Percentiles rank a stretch among this genome's conserved stretches.
Conservation (phyloP, 1,139 yeast species). For the Yamadazyma dushanensis region DNA sequence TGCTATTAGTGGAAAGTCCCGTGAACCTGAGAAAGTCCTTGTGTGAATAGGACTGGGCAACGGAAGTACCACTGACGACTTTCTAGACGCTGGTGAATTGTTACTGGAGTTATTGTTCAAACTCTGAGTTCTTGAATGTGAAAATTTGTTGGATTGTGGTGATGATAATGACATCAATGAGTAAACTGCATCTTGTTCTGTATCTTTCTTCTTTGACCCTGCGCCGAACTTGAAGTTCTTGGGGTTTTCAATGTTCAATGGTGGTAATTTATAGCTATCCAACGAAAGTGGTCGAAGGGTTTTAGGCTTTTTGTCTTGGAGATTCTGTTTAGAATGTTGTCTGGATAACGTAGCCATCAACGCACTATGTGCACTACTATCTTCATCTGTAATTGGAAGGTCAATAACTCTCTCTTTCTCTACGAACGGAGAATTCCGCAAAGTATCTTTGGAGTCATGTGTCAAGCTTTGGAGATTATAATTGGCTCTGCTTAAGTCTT, state of each 20-base stretch:
- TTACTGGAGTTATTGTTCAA: slow-evolving; percentile 17
- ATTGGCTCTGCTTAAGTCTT: slow-evolving; percentile 26
- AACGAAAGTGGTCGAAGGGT: slow-evolving; percentile 8
- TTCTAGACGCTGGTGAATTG: slow-evolving; percentile 11
- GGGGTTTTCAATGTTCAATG: slow-evolving; percentile 24
- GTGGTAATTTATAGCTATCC: slow-evolving; percentile 26
- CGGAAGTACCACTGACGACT: slow-evolving; percentile 23
- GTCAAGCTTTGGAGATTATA: slow-evolving; percentile 38
- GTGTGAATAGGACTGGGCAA: slow-evolving; percentile 18
- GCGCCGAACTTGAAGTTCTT: slow-evolving; percentile 5
- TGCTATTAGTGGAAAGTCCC: slow-evolving; percentile 7
- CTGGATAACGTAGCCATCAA: slow-evolving; percentile 41
- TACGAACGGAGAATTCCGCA: slow-evolving; percentile 27
- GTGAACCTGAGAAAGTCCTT: slow-evolving; percentile 4
- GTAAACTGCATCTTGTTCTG: slow-evolving; percentile 46
- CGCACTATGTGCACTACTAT: slow-evolving; percentile 46
- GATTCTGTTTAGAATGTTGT: slow-evolving; percentile 7
- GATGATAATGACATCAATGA: slow-evolving; percentile 48
- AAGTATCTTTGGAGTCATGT: slow-evolving; percentile 13
- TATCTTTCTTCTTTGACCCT: slow-evolving; percentile 13
- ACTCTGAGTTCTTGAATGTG: slow-evolving; percentile 35
- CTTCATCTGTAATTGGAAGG: slow-evolving; percentile 39
- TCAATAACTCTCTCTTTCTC: slow-evolving; percentile 15
- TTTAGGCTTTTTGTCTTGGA: slow-evolving; percentile 1
- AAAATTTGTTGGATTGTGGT: slow-evolving; percentile 37